Percentiles rank a stretch among this genome's conserved stretches.
Evolutionary conservation across 371 early-diverging fungal species (phyloP).

Genomic region (Spraguea lophii): DNA sequence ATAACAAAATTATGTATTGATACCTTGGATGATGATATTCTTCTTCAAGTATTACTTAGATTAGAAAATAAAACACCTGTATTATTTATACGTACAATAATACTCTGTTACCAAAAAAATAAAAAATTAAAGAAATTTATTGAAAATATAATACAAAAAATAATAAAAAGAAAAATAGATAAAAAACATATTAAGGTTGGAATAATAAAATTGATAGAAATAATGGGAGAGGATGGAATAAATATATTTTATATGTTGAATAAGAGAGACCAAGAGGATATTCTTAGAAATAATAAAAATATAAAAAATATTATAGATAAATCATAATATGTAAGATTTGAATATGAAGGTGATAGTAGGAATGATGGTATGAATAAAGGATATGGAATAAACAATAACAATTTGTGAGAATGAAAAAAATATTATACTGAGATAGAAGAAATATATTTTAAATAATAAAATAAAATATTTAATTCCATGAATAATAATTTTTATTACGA

Average conservation of each 20-base stretch:
- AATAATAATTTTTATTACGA: no score
- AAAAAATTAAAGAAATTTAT: conserved; percentile 14
- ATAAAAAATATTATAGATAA: background rate
- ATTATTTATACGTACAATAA: conserved; percentile 12
- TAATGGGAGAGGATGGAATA: background rate
- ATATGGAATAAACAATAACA: no score
- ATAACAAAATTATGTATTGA: conserved; percentile 14
- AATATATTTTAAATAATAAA: no score
- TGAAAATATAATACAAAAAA: conserved; percentile 5
- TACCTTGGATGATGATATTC: no score
- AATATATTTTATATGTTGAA: conserved; percentile 4
- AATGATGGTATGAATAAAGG: no score
- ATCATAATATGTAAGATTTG: no score
- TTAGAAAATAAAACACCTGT: no score
- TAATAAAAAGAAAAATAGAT: conserved; percentile 9
- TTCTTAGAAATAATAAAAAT: conserved; percentile 3
- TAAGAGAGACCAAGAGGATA: background rate
- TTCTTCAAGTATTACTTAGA: no score
- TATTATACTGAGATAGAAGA: no score
- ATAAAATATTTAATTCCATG: no score
- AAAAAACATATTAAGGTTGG: conserved; percentile 5
- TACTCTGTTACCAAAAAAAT: conserved; percentile 6
- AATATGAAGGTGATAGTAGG: no score
- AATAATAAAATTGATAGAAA: conserved; percentile 11
- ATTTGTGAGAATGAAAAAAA: no score